A percentile compares a stretch with the other conserved stretches of the same genome.
Evolutionary conservation across 352 stramenopile genomes (phyloP).

Genomic region (Phytopythium kandeliae): DNA sequence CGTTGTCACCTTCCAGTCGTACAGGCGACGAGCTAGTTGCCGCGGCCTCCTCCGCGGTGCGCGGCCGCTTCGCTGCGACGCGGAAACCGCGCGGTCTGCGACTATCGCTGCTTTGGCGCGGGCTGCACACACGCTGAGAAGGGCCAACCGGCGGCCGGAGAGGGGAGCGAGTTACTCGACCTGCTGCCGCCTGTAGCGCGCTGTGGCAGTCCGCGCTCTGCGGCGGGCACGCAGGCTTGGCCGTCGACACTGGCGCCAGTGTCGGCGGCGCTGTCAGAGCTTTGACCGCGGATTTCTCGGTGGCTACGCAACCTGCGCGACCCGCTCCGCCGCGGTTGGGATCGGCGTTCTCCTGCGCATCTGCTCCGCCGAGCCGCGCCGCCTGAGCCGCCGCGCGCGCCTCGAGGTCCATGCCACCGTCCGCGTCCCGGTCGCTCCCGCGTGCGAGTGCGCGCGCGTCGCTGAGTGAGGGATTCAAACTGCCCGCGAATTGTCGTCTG

Average conservation of each 20-base stretch:
- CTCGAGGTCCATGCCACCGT: slow-evolving; percentile 15
- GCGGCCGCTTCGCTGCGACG: background rate
- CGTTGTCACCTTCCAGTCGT: background rate
- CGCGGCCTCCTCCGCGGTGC: background rate
- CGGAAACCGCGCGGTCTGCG: background rate
- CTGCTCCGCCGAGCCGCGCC: background rate
- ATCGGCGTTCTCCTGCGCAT: slow-evolving; percentile 34
- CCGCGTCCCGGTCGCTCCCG: background rate
- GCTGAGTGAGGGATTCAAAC: background rate
- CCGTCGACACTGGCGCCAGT: slow-evolving; percentile 1
- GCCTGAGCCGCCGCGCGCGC: background rate
- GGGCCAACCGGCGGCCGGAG: background rate
- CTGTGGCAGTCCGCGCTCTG: slow-evolving; percentile 26
- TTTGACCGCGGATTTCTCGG: slow-evolving; percentile 12
- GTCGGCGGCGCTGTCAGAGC: background rate
- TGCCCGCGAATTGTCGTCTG: background rate
- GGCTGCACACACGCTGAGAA: background rate
- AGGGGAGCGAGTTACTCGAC: background rate
- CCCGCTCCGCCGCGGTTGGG: slow-evolving; percentile 6
- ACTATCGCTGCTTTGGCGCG: background rate
- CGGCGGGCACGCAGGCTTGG: slow-evolving; percentile 17
- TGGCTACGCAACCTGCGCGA: slow-evolving; percentile 4
- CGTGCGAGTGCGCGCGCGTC: slow-evolving; percentile 2
- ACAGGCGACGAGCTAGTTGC: background rate
- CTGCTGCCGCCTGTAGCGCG: background rate